Evolutionary conservation across 345 rosid species (phyloP), one percentile per base, ranked within the genome.

Genomic region (Arabidopsis thaliana): DNA sequence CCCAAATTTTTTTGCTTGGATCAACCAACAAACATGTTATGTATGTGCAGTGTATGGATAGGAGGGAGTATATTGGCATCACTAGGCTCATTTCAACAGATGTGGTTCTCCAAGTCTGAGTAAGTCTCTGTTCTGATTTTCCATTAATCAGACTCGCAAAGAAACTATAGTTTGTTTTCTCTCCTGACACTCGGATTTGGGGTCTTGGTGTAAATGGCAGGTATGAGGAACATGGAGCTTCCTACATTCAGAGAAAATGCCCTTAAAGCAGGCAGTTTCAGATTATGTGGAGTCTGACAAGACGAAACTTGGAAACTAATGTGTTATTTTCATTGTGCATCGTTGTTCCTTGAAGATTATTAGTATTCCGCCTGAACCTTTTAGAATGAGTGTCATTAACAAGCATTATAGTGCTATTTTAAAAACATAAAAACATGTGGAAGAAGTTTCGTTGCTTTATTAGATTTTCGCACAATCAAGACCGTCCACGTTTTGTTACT

Each of bases 31-130:
- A 11, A 71, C 28, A 23, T 69, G 64, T 65, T 78, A 24, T 34
- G 6, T 60, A 73, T 60, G 55, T 69, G 81, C 95, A 95, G 99
- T 79, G 99, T 93, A 25, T 91, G 99, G 99, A 96, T 96, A 48
- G 98, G 99, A 75, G 98, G 97, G 53, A 93, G 98, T 73, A 96
- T 96, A 86, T 72, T 96, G 86, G 99, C 99, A 52, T 96, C 99
- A 40, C 96, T 96, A 13, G 99, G 99, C 55, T 96, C 99, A 37
- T 96, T 95, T 79, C 99, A 96, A 87, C 99, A 96, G 82, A 93
- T 93, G 99, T 96, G 98, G 98, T 88, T 96, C 86, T 96, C 99
- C 69, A 78, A 78, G 20, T 78, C 81, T 36, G 81, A 78, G 81
- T 78, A 78, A 74, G 82, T 74, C 32, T 53, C 13, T 34, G 28